Percentiles rank a stretch among this genome's conserved stretches.
phyloP scores from a whole-genome alignment of 768 basidiomycete genomes.

The Lanmaoa rubissima region DNA sequence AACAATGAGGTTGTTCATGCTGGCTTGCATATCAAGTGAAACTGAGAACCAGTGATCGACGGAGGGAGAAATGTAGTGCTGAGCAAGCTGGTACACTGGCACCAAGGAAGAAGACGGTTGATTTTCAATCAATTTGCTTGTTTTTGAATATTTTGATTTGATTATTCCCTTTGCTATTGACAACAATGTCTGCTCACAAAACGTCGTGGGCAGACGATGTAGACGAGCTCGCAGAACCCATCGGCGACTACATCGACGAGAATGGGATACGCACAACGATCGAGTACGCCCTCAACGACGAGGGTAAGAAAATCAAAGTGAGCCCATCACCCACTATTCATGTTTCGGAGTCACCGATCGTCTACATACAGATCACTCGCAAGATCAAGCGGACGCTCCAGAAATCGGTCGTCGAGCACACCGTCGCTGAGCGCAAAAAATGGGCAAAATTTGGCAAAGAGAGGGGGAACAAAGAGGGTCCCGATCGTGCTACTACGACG shows the following conservation, averaged over 20 bases:
- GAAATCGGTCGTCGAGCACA: conserved; percentile 90
- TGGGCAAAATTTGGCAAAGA: conserved; percentile 96
- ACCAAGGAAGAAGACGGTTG: background rate
- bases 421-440: conserved; percentile 88
- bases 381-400: conserved; percentile 84
- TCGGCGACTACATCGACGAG: conserved; percentile 74
- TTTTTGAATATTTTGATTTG: conserved; percentile 19
- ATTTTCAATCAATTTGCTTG: background rate
- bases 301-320: conserved; percentile 94
- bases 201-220: conserved; percentile 90
- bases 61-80: no score
- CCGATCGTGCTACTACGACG: conserved; percentile 91
- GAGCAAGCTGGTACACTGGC: no score
- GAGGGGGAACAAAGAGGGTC: conserved; percentile 81
- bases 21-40: background rate
- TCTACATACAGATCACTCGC: conserved; percentile 65
- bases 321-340: background rate
- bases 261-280: conserved; percentile 85
- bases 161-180: conserved; percentile 12
- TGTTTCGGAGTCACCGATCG: background rate
- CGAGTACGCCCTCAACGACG: conserved; percentile 83
- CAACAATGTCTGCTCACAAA: conserved; percentile 40
- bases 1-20: background rate
- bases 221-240: conserved; percentile 62
- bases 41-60: background rate